phyloP scores from a whole-genome alignment of 78 protist species.

The Guillardia theta region DNA sequence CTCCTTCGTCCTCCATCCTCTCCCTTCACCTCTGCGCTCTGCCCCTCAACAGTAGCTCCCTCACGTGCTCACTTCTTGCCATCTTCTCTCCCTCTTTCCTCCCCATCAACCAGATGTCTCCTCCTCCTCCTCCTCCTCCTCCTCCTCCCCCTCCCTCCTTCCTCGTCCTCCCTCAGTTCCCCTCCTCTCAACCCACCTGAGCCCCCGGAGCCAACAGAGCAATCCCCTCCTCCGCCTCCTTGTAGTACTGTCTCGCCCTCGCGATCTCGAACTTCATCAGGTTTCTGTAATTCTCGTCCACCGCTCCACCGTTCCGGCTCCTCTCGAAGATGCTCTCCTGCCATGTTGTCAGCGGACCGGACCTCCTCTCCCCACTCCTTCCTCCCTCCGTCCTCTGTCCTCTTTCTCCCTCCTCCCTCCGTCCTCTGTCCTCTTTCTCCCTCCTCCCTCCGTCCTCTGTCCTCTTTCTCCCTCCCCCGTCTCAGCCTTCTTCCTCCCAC shows the following conservation, averaged over 20 bases:
- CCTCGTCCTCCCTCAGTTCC: neutral
- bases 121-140: neutral
- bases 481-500: neutral
- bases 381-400: neutral
- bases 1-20: neutral
- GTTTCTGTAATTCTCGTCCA: neutral
- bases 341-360: too few relatives aligned
- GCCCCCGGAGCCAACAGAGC: neutral
- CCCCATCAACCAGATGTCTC: neutral
- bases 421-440: neutral
- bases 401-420: neutral
- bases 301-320: neutral
- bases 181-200: too few relatives aligned
- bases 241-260: conserved; percentile 22
- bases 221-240: conserved; percentile 30
- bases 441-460: neutral
- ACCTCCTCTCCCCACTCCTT: too few relatives aligned
- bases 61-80: neutral
- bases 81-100: neutral
- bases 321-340: neutral
- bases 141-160: neutral
- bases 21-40: neutral
- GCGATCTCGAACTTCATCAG: conserved; percentile 45
- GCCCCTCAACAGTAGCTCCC: neutral
- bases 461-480: neutral